Conservation (phyloP, 1,139 yeast species). For the Blastobotrys buckinghamii region DNA sequence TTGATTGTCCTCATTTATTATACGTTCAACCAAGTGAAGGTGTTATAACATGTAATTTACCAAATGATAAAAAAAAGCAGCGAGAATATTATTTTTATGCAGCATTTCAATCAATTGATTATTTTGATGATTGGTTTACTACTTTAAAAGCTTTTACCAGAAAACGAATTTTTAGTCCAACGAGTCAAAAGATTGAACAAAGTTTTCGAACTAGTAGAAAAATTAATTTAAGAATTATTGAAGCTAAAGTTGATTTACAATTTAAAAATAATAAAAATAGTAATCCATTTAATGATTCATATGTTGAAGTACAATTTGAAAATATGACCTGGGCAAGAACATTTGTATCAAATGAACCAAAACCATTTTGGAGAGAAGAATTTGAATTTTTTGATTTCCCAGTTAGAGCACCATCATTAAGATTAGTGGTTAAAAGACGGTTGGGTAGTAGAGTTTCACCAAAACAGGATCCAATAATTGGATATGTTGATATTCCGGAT, state of each 20-base stretch:
- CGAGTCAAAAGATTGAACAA: slow-evolving; percentile 25
- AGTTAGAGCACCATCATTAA: slow-evolving; percentile 21
- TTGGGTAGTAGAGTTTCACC: slow-evolving; percentile 19
- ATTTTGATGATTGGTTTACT: slow-evolving; percentile 79
- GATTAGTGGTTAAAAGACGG: slow-evolving; percentile 21
- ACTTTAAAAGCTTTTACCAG: slow-evolving; percentile 64
- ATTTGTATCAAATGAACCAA: slow-evolving; percentile 40
- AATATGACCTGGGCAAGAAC: slow-evolving; percentile 54
- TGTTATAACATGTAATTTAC: slow-evolving; percentile 13
- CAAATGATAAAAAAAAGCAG: not conserved
- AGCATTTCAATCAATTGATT: slow-evolving; percentile 63
- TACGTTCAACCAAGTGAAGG: slow-evolving; percentile 22
- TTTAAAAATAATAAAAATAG: not conserved
- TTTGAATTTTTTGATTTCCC: slow-evolving; percentile 41
- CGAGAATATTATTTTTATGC: slow-evolving; percentile 29
- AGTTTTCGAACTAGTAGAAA: slow-evolving; percentile 51
- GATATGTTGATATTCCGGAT: slow-evolving; percentile 19
- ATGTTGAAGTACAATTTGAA: slow-evolving; percentile 52
- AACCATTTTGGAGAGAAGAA: slow-evolving; percentile 56
- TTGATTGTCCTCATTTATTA: slow-evolving; percentile 49
- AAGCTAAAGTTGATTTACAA: slow-evolving; percentile 26
- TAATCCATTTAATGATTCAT: slow-evolving; percentile 28
- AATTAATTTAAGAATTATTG: slow-evolving; percentile 55
- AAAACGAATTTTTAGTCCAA: slow-evolving; percentile 46
- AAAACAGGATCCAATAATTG: slow-evolving; percentile 34